Percentiles rank a stretch among this genome's conserved stretches.
Evolutionary conservation across 2,329 filamentous ascomycete genomes (phyloP).

Genomic region (Cladosporium sp.): DNA sequence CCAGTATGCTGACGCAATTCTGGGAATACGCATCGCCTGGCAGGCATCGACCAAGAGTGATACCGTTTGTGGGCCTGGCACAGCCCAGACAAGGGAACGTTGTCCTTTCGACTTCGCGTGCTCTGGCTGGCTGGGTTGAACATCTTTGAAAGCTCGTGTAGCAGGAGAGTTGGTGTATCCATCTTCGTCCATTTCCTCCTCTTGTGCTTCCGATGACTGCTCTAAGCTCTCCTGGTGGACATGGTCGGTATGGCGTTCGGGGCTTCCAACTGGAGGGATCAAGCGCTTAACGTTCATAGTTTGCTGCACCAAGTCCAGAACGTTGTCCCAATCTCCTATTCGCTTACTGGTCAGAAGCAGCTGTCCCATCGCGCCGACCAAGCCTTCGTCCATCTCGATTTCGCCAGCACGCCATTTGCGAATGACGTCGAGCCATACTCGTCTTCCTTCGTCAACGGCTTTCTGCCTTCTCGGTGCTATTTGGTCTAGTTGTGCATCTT

Average conservation of each 20-base stretch:
- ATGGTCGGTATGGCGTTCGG: slow-evolving; percentile 31
- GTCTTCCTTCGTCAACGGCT: slow-evolving; percentile 65
- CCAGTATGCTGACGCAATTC: slow-evolving; percentile 77
- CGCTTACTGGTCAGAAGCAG: slow-evolving; percentile 66
- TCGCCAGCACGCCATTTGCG: slow-evolving; percentile 72
- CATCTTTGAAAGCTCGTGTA: slow-evolving; percentile 32
- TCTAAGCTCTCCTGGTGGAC: slow-evolving; percentile 26
- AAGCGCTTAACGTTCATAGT: slow-evolving; percentile 72
- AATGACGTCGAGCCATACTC: slow-evolving; percentile 79
- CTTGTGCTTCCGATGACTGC: background rate
- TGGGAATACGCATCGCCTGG: slow-evolving; percentile 58
- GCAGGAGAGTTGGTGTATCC: slow-evolving; percentile 31
- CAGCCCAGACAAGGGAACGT: slow-evolving; percentile 42
- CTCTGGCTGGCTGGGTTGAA: slow-evolving; percentile 24
- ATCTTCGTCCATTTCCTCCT: slow-evolving; percentile 24
- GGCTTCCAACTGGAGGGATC: slow-evolving; percentile 40
- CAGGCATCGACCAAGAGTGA: slow-evolving; percentile 69
- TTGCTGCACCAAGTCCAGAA: slow-evolving; percentile 76
- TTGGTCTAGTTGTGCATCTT: slow-evolving; percentile 32
- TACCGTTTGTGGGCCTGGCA: slow-evolving; percentile 59
- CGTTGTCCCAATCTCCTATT: slow-evolving; percentile 65
- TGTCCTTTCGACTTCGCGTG: slow-evolving; percentile 18
- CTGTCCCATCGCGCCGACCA: slow-evolving; percentile 79
- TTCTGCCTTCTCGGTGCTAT: slow-evolving; percentile 39
- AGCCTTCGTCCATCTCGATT: slow-evolving; percentile 71